Base-by-base conservation (phyloP, 805 yeast species). In the Ogataea methanolica region DNA sequence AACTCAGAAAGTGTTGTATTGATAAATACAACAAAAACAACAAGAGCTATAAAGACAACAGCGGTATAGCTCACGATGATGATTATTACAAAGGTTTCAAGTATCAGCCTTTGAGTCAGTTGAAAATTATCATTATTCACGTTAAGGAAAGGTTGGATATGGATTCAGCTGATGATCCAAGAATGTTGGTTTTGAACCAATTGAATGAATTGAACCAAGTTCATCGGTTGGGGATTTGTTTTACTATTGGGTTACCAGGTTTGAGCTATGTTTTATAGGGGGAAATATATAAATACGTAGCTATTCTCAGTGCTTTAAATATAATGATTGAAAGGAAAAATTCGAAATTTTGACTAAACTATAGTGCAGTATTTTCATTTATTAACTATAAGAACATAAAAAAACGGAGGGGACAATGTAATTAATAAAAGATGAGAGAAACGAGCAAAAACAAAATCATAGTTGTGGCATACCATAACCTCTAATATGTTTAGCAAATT, bases 401-500 rank as follows among this genome's bases (percentile, higher is more conserved):
- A 26, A 26, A 26, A 26, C 31, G 1, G 31, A 3, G 31, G 31
- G 9, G 29, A 26, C 12, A 9, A 26, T 26, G 12, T 26, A 26
- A 26, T 9, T 3, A 11, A 3, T 11, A 26, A 11, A 26, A 8
- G 3, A 12, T 26, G n/a, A n/a, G n/a, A 26, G 9, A 26, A 26
- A 6, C 12, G 9, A 26, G 9, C 11, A 26, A 26, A 26, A 11
- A n/a, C n/a, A 33, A 33, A 15, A 15, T 49, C 54, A 65, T 43
- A 59, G 43, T 48, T 65, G 69, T 16, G 67, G 66, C 15, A 62
- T 50, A 50, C 98, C 98, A 64, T 94, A 94, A 46, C 99, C 99
- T 55, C 76, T 78, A 60, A 94, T 87, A 62, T 83, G 83, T 63
- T 80, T 78, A 16, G 98, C 99, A 71, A 91, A 90, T 54, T 78